Evolutionary conservation across 2,329 filamentous ascomycete species (phyloP).

Genomic region (Pseudopyricularia javanii): DNA sequence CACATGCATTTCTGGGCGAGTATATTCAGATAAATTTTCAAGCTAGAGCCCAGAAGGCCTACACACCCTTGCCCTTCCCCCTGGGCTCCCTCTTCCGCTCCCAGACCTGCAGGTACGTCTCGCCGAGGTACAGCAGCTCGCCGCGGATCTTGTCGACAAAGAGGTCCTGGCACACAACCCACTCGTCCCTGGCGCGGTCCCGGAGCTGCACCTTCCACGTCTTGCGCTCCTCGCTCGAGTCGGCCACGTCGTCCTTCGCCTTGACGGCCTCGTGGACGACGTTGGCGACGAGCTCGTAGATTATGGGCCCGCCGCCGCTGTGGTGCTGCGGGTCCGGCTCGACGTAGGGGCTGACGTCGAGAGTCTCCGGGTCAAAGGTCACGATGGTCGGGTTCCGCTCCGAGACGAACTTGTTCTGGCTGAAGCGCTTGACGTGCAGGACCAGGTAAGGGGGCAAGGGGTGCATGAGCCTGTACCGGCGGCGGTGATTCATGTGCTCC

Average conservation of each 20-base stretch:
- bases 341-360: constrained; percentile 84
- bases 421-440: constrained; percentile 96
- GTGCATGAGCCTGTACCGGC: constrained; percentile 80
- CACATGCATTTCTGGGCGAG: no score
- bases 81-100: constrained; percentile 57
- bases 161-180: constrained; percentile 88
- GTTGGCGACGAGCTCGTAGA: constrained; percentile 94
- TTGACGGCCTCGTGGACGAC: constrained; percentile 78
- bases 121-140: constrained; percentile 82
- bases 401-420: constrained; percentile 87
- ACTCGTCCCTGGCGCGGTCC: constrained; percentile 71
- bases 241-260: constrained; percentile 71
- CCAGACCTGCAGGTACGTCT: constrained; percentile 95
- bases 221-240: constrained; percentile 75
- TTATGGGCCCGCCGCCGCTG: constrained; percentile 49
- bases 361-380: constrained; percentile 67
- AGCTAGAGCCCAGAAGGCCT: neutral
- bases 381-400: constrained; percentile 98
- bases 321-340: constrained; percentile 69
- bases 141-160: constrained; percentile 83
- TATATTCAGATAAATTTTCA: neutral
- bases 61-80: constrained; percentile 22
- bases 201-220: constrained; percentile 89
- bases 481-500: constrained; percentile 78
- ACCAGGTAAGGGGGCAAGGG: constrained; percentile 83